phyloP scores from a whole-genome alignment of 352 stramenopile species.

The Globisporangium canariense region DNA sequence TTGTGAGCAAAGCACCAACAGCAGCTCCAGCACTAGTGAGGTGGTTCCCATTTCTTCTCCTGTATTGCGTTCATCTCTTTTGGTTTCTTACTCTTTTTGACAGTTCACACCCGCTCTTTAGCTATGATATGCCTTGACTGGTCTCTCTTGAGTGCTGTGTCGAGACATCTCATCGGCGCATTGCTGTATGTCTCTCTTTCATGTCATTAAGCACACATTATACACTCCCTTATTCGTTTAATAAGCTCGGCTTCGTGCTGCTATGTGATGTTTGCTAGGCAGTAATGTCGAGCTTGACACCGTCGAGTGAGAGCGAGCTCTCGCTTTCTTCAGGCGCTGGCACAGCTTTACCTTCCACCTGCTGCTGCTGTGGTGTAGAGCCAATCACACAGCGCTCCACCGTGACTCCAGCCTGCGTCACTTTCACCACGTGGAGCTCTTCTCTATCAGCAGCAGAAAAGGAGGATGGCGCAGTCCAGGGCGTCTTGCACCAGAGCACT shows the following conservation, averaged over 20 bases:
- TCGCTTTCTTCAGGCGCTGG: conserved; percentile 24
- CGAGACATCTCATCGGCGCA: too few species aligned
- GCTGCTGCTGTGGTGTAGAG: neutral
- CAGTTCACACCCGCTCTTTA: neutral
- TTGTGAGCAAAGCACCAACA: conserved; percentile 30
- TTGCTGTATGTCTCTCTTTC: too few species aligned
- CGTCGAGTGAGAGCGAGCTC: conserved; percentile 31
- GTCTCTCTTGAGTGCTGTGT: too few species aligned
- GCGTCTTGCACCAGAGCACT: conserved; percentile 43
- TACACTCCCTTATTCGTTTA: too few species aligned
- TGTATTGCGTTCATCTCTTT: conserved; percentile 11
- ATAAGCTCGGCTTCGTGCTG: neutral
- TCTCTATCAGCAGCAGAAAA: neutral
- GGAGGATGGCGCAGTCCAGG: conserved; percentile 23
- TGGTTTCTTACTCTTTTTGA: conserved; percentile 11
- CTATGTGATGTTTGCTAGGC: conserved; percentile 5
- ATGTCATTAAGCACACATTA: too few species aligned
- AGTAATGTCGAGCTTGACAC: conserved; percentile 29
- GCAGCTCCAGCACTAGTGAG: neutral
- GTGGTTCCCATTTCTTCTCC: neutral
- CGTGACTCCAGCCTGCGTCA: conserved; percentile 41
- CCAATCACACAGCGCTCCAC: conserved; percentile 26
- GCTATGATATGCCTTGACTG: neutral
- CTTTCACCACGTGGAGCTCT: conserved; percentile 37
- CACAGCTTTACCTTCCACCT: conserved; percentile 10